A percentile compares a stretch with the other conserved stretches of the same genome.
Conservation (phyloP, 2,329 filamentous ascomycete species). For the Fusarium dimerum region DNA sequence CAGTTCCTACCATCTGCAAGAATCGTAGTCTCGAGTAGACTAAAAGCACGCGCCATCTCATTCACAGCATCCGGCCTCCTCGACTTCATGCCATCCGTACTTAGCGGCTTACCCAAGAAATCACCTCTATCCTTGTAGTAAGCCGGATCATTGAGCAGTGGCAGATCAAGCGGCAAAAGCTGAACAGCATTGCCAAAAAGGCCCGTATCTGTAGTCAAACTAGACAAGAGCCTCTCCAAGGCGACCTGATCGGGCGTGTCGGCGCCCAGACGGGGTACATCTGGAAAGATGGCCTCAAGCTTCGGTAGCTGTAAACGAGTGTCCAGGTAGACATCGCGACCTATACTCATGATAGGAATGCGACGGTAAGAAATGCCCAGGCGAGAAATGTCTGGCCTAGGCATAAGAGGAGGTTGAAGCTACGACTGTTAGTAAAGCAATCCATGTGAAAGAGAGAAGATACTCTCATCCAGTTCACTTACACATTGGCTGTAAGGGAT, state of each 20-base stretch:
- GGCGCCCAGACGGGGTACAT: slow-evolving; percentile 40
- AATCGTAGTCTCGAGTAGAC: slow-evolving; percentile 61
- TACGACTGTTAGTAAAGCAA: slow-evolving; percentile 29
- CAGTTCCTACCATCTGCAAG: slow-evolving; percentile 67
- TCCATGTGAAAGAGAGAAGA: background rate
- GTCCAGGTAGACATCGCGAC: slow-evolving; percentile 69
- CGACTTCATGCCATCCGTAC: slow-evolving; percentile 25
- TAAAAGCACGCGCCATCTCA: slow-evolving; percentile 55
- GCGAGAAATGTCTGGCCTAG: slow-evolving; percentile 62
- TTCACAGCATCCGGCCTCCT: slow-evolving; percentile 55
- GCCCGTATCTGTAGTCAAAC: slow-evolving; percentile 56
- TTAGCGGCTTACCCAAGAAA: slow-evolving; percentile 34
- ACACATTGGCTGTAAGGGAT: slow-evolving; percentile 70
- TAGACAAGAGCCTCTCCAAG: slow-evolving; percentile 56
- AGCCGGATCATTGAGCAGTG: slow-evolving; percentile 54
- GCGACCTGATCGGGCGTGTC: slow-evolving; percentile 42
- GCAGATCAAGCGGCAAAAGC: slow-evolving; percentile 58
- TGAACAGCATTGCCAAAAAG: slow-evolving; percentile 55
- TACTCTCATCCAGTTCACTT: slow-evolving; percentile 33
- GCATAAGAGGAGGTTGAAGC: slow-evolving; percentile 67
- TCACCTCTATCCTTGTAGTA: slow-evolving; percentile 60
- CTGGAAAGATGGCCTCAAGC: slow-evolving; percentile 58
- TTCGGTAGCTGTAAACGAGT: slow-evolving; percentile 67
- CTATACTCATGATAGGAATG: slow-evolving; percentile 68
- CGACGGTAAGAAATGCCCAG: slow-evolving; percentile 68